Conservation (phyloP, 2,329 filamentous ascomycete genomes). For the Mollisiaceae sp. region DNA sequence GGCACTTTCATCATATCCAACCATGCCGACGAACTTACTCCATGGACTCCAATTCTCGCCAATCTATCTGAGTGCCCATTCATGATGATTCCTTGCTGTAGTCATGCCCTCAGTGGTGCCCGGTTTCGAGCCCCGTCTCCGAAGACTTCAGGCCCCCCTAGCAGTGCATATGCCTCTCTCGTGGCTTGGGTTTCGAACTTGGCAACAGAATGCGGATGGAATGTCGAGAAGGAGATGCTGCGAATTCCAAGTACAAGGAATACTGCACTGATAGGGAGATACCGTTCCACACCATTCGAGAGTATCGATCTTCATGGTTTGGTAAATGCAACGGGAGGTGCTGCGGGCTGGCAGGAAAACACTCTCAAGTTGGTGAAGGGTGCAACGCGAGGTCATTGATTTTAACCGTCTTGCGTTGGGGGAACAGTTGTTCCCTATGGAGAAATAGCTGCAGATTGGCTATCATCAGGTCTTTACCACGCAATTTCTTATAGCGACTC, state of each 20-base stretch:
- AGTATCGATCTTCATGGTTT: slow-evolving; percentile 51
- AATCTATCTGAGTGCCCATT: slow-evolving; percentile 78
- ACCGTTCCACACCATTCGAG: slow-evolving; percentile 32
- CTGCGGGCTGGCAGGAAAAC: slow-evolving; percentile 62
- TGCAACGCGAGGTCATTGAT: slow-evolving; percentile 41
- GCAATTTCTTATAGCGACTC: too few relatives aligned
- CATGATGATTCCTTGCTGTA: slow-evolving; percentile 94
- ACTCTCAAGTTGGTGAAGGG: slow-evolving; percentile 65
- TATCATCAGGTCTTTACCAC: too few relatives aligned
- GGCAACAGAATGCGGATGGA: slow-evolving; percentile 73
- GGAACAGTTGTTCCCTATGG: too few relatives aligned
- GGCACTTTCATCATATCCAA: slow-evolving; percentile 95
- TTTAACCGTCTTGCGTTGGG: neutral
- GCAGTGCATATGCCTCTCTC: slow-evolving; percentile 82
- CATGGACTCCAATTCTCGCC: slow-evolving; percentile 92
- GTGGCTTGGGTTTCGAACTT: slow-evolving; percentile 78
- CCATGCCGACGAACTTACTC: slow-evolving; percentile 93
- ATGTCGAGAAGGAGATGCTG: slow-evolving; percentile 81
- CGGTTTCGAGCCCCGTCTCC: slow-evolving; percentile 70
- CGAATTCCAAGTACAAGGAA: slow-evolving; percentile 94
- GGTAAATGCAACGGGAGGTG: slow-evolving; percentile 58
- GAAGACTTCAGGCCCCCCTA: slow-evolving; percentile 40
- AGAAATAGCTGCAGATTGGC: too few relatives aligned
- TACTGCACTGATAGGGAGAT: slow-evolving; percentile 76
- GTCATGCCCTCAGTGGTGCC: slow-evolving; percentile 80